Percentiles rank a stretch among this genome's conserved stretches.
Evolutionary conservation across 257 asterid genomes (phyloP).

Genomic region (Solanum boliviense): DNA sequence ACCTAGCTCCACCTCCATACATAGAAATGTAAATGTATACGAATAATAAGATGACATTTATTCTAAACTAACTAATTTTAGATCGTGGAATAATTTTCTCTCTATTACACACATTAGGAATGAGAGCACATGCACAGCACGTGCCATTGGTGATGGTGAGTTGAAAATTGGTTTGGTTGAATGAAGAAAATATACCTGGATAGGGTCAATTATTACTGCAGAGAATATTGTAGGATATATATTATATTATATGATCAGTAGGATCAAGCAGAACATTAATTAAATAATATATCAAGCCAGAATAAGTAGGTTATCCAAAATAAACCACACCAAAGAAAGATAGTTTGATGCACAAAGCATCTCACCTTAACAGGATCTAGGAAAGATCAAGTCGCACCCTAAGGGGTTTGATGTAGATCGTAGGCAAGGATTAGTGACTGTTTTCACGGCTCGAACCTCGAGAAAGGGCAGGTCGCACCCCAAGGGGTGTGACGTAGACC

Average conservation of each 20-base stretch:
- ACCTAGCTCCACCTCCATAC: not conserved
- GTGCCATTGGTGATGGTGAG: conserved; percentile 6
- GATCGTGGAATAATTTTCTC: not conserved
- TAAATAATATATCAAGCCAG: not conserved
- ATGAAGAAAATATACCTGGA: not conserved
- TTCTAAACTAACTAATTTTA: not conserved
- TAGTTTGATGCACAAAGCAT: not conserved
- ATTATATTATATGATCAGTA: not conserved
- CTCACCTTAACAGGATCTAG: accelerated
- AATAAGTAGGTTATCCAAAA: not conserved
- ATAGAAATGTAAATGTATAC: too few relatives aligned
- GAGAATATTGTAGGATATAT: not conserved
- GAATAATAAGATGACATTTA: not conserved
- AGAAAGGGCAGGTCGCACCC: too few relatives aligned
- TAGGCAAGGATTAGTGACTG: not conserved
- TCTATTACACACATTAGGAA: not conserved
- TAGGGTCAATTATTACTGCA: not conserved
- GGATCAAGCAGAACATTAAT: not conserved
- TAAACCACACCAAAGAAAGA: too few relatives aligned
- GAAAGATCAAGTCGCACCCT: not conserved
- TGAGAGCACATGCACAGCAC: conserved; percentile 23
- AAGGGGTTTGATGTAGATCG: not conserved
- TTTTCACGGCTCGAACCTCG: not conserved
- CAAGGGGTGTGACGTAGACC: not conserved
- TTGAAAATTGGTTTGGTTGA: not conserved